These are phyloP conservation scores for Mycena latifolia DNA, from an alignment of 768 basidiomycete species.

Conservation along the genomic window DNA sequence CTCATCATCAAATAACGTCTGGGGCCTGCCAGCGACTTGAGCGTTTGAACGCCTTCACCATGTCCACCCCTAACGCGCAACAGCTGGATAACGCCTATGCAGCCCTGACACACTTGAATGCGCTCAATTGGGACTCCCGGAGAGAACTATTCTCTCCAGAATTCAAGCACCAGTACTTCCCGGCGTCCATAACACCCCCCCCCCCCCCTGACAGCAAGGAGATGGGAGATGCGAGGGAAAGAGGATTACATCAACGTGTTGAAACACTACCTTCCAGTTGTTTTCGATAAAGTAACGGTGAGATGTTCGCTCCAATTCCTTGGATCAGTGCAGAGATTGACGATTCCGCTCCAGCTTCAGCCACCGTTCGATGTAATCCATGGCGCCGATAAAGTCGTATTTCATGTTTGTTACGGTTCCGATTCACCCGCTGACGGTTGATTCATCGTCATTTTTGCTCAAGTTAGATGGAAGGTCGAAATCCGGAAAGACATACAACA, in stretches of 20 bases:
- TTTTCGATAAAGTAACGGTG: constrained; percentile 20
- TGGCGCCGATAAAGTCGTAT: constrained; percentile 21
- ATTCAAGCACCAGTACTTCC: constrained; percentile 23
- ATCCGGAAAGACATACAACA: constrained; percentile 30
- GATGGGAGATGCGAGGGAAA: constrained; percentile 8
- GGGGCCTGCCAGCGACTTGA: too few species aligned
- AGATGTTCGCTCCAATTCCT: too few species aligned
- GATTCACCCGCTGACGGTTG: not conserved
- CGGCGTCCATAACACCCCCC: constrained; percentile 11
- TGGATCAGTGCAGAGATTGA: not conserved
- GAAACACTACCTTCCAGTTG: not conserved
- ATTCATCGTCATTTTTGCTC: not conserved
- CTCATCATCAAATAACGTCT: too few species aligned
- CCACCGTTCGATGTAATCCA: constrained; percentile 23
- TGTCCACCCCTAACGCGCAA: constrained; percentile 9
- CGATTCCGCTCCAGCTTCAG: not conserved
- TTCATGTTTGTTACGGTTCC: constrained; percentile 19
- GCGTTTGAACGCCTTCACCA: not conserved
- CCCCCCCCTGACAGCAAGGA: constrained; percentile 25
- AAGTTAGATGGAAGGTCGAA: constrained; percentile 26
- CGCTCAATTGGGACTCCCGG: constrained; percentile 12
- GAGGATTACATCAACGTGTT: constrained; percentile 12
- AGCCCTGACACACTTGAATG: constrained; percentile 20
- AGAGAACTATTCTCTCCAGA: constrained; percentile 17
- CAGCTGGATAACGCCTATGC: constrained; percentile 30